Evolutionary conservation across 768 basidiomycete genomes (phyloP).

Genomic region (Antrodiella citrinella): DNA sequence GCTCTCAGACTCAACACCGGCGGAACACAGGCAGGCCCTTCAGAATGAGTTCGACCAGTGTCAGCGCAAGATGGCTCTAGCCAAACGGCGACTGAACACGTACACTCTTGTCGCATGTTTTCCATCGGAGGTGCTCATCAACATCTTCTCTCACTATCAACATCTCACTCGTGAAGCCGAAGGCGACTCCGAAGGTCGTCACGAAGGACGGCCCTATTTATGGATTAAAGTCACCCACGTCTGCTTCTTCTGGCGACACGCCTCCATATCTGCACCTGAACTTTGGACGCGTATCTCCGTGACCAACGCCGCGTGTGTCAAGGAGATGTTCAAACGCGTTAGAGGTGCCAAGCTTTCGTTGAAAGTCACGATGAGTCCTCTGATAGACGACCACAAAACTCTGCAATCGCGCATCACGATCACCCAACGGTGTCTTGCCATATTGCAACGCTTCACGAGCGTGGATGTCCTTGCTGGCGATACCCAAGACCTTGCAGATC

Average conservation of each 20-base stretch:
- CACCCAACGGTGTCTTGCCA: background rate
- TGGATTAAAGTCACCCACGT: slow-evolving; percentile 8
- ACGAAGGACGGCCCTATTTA: slow-evolving; percentile 2
- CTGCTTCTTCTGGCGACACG: slow-evolving; percentile 7
- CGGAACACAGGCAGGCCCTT: background rate
- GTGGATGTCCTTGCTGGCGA: background rate
- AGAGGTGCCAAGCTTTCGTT: background rate
- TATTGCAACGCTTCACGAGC: background rate
- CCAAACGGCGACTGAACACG: background rate
- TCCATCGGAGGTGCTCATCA: background rate
- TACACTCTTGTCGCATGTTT: background rate
- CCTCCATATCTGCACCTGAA: slow-evolving; percentile 2
- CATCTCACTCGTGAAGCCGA: background rate
- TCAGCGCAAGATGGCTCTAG: background rate
- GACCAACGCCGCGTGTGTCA: background rate
- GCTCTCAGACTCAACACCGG: no score
- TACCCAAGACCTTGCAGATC: background rate
- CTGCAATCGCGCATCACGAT: background rate
- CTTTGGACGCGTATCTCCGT: slow-evolving; percentile 4
- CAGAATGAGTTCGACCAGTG: background rate
- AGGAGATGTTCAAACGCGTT: background rate
- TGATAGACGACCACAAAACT: background rate
- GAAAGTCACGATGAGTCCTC: background rate
- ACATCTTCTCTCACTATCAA: background rate
- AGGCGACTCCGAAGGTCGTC: background rate